Percentiles rank a stretch among this genome's conserved stretches.
These are phyloP conservation scores for Lolium multiflorum DNA, from an alignment of 176 grass and related monocot genomes.

Conservation along the genomic window DNA sequence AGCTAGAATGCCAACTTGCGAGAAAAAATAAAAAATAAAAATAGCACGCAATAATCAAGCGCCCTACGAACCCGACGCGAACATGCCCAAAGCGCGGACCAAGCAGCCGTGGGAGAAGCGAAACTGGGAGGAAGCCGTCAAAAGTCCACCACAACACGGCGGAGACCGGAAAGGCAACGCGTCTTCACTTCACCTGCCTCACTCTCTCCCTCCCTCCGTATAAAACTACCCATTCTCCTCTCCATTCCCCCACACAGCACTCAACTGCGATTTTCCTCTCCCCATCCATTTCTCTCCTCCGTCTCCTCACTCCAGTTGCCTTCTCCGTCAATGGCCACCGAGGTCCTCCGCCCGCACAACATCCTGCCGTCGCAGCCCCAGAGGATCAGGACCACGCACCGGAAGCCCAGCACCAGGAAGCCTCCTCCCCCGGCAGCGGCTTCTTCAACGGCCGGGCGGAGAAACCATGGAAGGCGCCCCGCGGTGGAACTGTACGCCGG, in stretches of 20 bases:
- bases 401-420: conserved; percentile 27
- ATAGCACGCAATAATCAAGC: neutral
- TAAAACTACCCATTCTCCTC: neutral
- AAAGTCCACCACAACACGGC: conserved; percentile 36
- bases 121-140: conserved; percentile 40
- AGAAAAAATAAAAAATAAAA: neutral
- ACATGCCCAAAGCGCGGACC: neutral
- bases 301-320: neutral
- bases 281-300: neutral
- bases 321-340: conserved; percentile 38
- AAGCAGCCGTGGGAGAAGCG: neutral
- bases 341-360: conserved; percentile 52
- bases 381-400: conserved; percentile 8
- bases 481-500: conserved; percentile 60
- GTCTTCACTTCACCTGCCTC: conserved; percentile 6
- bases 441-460: neutral
- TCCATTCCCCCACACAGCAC: conserved; percentile 13
- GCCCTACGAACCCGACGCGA: neutral
- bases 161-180: conserved; percentile 18
- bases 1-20: neutral
- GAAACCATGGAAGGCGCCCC: neutral
- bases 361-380: conserved; percentile 33
- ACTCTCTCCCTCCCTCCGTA: neutral
- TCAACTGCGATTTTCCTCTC: neutral
- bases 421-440: neutral